Evolutionary conservation across 371 early-diverging fungal species (phyloP), one percentile per base, ranked within the genome.

Genomic region (Massospora cicadina): DNA sequence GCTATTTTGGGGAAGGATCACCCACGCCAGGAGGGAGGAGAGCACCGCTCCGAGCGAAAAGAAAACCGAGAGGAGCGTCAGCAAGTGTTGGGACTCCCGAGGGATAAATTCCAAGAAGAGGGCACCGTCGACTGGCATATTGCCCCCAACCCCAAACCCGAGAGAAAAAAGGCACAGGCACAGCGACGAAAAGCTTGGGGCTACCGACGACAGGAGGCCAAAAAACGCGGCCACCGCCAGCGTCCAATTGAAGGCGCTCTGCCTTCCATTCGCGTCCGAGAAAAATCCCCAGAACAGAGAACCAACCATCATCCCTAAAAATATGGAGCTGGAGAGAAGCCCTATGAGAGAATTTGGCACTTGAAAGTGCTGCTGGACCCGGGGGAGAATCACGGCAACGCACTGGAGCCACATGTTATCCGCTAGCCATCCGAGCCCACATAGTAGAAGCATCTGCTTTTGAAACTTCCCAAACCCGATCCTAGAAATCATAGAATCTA

Each of bases 71-170:
- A 92, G 80, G 60, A 89, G 78, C 2, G 89, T 92, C 67, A 92
- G 72, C 30, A 90, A 74, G 60, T 85, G 82, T 66, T 89, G 90
- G 55, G 84, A 78, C 59, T 83, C 77, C 65, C 79, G 77, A 24
- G 92, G 90, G 21, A 86, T 74, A 63, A 89, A 90, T 72, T 91
- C 92, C 2, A 91, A 79, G 61, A 88, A 89, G 0, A 91, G 69
- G 12, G 89, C 84, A 25, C 89, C 89, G 74, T 89, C 88, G 25
- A 88, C 88, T n/a, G 91, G 90, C 81, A 89, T 83, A 67, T 89
- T 91, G 29, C 92, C 91, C 58, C 91, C 91, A 31, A 91, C 87
- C 17, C 90, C 90, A 69, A 88, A 82, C 1, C 89, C 90, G 63
- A 89, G 73, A 2, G 77, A 79, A 57, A 86, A 80, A 1, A 88